These are phyloP conservation scores for Viridothelium virens DNA, from an alignment of 495 filamentous ascomycete species.

Conservation along the genomic window DNA sequence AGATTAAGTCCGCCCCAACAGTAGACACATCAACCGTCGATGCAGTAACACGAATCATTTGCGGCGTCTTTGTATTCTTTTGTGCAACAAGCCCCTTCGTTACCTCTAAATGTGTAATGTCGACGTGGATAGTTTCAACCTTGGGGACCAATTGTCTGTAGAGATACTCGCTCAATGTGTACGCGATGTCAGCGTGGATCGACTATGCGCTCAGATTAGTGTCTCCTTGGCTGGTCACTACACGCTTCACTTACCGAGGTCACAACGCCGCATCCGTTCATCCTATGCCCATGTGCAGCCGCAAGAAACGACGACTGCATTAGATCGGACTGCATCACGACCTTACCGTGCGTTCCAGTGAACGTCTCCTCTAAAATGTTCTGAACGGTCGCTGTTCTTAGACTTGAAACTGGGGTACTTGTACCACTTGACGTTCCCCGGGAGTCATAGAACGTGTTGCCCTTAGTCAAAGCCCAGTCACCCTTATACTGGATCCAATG, in stretches of 20 bases:
- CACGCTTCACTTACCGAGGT: constrained; percentile 33
- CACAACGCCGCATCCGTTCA: constrained; percentile 37
- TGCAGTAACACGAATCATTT: constrained; percentile 33
- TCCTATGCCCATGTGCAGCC: constrained; percentile 31
- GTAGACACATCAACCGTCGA: constrained; percentile 27
- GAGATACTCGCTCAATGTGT: neutral
- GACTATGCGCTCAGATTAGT: neutral
- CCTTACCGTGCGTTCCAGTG: constrained; percentile 10
- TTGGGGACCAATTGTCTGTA: constrained; percentile 6
- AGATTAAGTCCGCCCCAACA: constrained; percentile 26
- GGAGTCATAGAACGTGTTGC: neutral
- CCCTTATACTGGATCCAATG: constrained; percentile 70
- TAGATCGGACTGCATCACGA: constrained; percentile 33
- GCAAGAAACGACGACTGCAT: constrained; percentile 32
- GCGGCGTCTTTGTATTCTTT: constrained; percentile 25
- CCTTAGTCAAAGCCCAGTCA: neutral
- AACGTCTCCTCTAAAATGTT: constrained; percentile 28
- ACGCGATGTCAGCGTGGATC: neutral
- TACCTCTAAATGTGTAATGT: constrained; percentile 28
- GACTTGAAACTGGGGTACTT: neutral
- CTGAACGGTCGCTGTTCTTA: constrained; percentile 18
- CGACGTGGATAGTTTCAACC: constrained; percentile 31
- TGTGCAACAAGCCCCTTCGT: constrained; percentile 11
- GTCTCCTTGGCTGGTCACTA: neutral
- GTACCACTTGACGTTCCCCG: neutral